Evolutionary conservation across 2,329 filamentous ascomycete species (phyloP), one percentile per base, ranked within the genome.

Genomic region (Paecilomyces dactylethromorphus): DNA sequence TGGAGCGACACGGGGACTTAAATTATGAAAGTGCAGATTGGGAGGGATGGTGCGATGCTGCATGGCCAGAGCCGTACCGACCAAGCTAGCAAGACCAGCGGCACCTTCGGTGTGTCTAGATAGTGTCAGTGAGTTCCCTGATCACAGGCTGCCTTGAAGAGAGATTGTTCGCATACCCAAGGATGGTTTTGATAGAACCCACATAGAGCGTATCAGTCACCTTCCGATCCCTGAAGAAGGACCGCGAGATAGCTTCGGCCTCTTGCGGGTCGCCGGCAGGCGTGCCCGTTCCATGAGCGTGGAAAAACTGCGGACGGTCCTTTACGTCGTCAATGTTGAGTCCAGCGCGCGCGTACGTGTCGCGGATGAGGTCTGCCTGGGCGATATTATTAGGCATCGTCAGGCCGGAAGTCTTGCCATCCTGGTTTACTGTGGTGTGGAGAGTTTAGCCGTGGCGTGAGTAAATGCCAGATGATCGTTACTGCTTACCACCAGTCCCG

Each of bases 1-100:
- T 26, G 24, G 24, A 5, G 24, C 24, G 24, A 26, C 24, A 5
- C 24, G 24, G 24, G 24, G 3, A 26, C 24, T 81, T 10, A 79
- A 66, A 1, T 63, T 66, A 1, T 75, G 59, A 33, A 81, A 70
- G 49, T 79, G 76, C 6, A 79, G 67, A 56, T 81, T 81, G 1
- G 78, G 77, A 0, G 78, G 75, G 1, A 82, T 63, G 0, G 60
- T 61, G 7, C 66, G 68, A 33, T 79, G 67, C 54, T 76, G 72
- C 65, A 82, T 71, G 49, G 72, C 69, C 29, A 78, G 66, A 0
- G 79, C 63, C 0, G 76, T 72, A 22, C 70, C 24, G 24, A 26
- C 5, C 24, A 26, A 26, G 24, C 24, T 26, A 5, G 24, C 24
- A 26, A 26, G 24, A 26, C 24, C 24, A 26, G 24, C 24, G 5